A percentile compares a stretch with the other conserved stretches of the same genome.
Evolutionary conservation across 2,329 filamentous ascomycete species (phyloP).

Genomic region (Diaporthe aspalathi): DNA sequence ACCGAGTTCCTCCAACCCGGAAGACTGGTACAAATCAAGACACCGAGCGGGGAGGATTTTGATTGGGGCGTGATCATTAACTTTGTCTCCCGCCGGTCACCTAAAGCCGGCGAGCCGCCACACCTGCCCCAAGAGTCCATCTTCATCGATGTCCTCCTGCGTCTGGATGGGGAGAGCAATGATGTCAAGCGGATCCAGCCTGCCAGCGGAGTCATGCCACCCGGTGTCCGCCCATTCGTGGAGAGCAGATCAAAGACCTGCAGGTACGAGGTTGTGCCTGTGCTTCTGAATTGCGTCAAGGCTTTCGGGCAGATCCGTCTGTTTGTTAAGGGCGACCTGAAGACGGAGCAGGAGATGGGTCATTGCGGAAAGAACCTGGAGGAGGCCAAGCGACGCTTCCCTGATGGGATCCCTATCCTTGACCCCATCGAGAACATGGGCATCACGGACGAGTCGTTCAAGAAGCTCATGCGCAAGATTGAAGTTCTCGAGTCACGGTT

Average conservation of each 20-base stretch:
- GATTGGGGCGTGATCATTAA: constrained; percentile 94
- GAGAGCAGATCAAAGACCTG: constrained; percentile 67
- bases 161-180: constrained; percentile 63
- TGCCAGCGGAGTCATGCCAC: constrained; percentile 73
- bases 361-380: constrained; percentile 77
- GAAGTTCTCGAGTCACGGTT: constrained; percentile 94
- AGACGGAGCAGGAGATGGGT: constrained; percentile 71
- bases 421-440: constrained; percentile 98
- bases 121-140: constrained; percentile 80
- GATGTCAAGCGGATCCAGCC: constrained; percentile 62
- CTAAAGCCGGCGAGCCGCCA: constrained; percentile 76
- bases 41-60: constrained; percentile 80
- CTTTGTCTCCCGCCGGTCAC: constrained; percentile 72
- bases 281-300: constrained; percentile 86
- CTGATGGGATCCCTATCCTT: constrained; percentile 87
- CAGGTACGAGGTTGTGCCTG: constrained; percentile 85
- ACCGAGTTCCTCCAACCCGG: constrained; percentile 87
- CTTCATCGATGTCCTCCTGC: constrained; percentile 84
- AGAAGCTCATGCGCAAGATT: constrained; percentile 93
- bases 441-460: constrained; percentile 92
- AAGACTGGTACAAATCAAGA: constrained; percentile 87
- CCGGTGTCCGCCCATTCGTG: constrained; percentile 66
- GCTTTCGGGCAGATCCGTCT: constrained; percentile 86
- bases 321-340: constrained; percentile 83
- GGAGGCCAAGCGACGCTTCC: constrained; percentile 88